Base-by-base conservation (phyloP, 306 rosid species). In the Canavalia gladiata region DNA sequence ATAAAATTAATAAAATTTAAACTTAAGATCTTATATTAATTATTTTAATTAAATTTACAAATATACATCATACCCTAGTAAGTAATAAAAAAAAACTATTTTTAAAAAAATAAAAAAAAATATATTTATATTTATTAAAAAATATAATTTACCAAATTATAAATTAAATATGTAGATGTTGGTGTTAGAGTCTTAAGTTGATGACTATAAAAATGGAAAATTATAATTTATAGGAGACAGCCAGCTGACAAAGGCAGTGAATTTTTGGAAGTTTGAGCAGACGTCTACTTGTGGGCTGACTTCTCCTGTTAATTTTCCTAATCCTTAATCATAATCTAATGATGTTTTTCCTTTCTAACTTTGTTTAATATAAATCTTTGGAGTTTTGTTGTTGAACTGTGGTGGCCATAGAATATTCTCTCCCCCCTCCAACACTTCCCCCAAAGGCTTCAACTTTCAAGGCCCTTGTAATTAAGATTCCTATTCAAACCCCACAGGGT, bases 251-350 rank as follows among this genome's bases (percentile, higher is more conserved):
- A 94, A 92, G 86, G 85, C 95, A 91, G 97, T 94, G 97, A 92
- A 94, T 94, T 86, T 92, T 92, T 94, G 83, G 98, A 88, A 87
- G 89, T 86, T 68, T 77, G 98, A 88, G 95, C 85, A 83, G 88
- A 88, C 97, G 94, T 92, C 91, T 76, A 74, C 70, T 87, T 90
- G 89, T 82, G 97, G 84, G 98, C 98, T 94, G 97, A 94, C 98
- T 90, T 94, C 83, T 75, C 81, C 91, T 87, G 88, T 86, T 75
- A 49, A 70, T 30, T 52, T 62, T 74, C 63, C 57, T 18, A 70
- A 77, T 81, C 87, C 88, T 87, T 94, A 89, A 94, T 94, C 94
- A 94, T 92, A 90, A 88, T 94, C 92, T 88, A 94, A 94, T 94
- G 80, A 94, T 94, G 89, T 85, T 89, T 81, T 55, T 84, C 85